These are phyloP conservation scores for Pleurotus ostreatus DNA, from an alignment of 768 basidiomycete species.

Conservation along the genomic window DNA sequence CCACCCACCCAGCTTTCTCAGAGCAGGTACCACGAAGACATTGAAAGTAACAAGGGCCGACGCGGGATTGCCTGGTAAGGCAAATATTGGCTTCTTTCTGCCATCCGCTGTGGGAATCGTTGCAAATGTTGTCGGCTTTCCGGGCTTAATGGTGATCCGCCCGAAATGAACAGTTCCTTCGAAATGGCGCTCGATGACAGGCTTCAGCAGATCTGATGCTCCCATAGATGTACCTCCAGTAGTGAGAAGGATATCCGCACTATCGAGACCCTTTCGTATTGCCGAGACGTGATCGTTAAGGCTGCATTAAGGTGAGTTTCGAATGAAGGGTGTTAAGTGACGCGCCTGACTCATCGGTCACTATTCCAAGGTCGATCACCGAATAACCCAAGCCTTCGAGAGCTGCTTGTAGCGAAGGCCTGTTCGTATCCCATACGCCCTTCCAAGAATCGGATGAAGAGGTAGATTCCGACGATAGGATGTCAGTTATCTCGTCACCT, in stretches of 20 bases:
- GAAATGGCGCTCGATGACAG: slow-evolving; percentile 79
- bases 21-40: slow-evolving; percentile 78
- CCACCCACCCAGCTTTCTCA: slow-evolving; percentile 72
- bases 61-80: slow-evolving; percentile 87
- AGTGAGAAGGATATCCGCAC: slow-evolving; percentile 73
- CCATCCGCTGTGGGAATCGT: slow-evolving; percentile 48
- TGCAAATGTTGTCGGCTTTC: slow-evolving; percentile 90
- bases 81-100: slow-evolving; percentile 66
- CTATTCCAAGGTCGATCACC: slow-evolving; percentile 79
- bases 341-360: slow-evolving; percentile 59
- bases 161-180: slow-evolving; percentile 82
- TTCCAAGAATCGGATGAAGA: slow-evolving; percentile 47
- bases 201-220: slow-evolving; percentile 80
- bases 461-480: slow-evolving; percentile 36
- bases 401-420: slow-evolving; percentile 70
- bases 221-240: slow-evolving; percentile 95
- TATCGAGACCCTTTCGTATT: slow-evolving; percentile 51
- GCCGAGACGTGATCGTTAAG: slow-evolving; percentile 54
- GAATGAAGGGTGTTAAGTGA: background rate
- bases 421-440: slow-evolving; percentile 82
- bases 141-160: slow-evolving; percentile 76
- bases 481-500: slow-evolving; percentile 75
- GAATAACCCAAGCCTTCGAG: slow-evolving; percentile 72
- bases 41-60: slow-evolving; percentile 85
- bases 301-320: slow-evolving; percentile 26